A percentile compares a stretch with the other conserved stretches of the same genome.
Conservation (phyloP, 805 yeast genomes). For the Candida vaughaniae region DNA sequence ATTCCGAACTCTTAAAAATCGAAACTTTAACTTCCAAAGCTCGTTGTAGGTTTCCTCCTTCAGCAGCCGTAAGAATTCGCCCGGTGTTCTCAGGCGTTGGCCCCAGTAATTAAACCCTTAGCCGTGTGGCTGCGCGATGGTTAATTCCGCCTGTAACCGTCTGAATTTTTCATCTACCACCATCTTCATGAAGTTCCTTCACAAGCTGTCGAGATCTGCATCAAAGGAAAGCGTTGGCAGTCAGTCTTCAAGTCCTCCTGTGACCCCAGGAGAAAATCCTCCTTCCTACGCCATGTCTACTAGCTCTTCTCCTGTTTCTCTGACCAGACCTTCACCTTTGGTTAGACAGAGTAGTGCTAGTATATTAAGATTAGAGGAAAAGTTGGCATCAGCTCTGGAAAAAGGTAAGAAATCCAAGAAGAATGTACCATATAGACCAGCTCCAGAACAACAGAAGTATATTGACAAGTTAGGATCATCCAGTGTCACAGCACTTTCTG, state of each 20-base stretch:
- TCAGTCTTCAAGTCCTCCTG: neutral
- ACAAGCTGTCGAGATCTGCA: neutral
- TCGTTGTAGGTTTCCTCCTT: too few species aligned
- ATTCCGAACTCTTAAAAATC: too few species aligned
- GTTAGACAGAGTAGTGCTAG: slow-evolving; percentile 12
- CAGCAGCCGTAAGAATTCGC: too few species aligned
- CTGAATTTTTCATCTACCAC: neutral
- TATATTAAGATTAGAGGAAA: slow-evolving; percentile 4
- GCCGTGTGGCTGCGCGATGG: too few species aligned
- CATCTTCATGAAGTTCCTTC: neutral
- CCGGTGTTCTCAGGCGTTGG: too few species aligned
- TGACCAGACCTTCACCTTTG: slow-evolving; percentile 8
- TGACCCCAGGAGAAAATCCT: slow-evolving; percentile 7
- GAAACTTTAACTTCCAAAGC: too few species aligned
- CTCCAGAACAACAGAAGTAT: slow-evolving; percentile 34
- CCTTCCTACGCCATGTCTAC: slow-evolving; percentile 11
- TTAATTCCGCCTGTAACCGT: slow-evolving; percentile 1
- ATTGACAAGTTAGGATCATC: slow-evolving; percentile 24
- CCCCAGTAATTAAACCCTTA: too few species aligned
- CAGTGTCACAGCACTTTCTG: slow-evolving; percentile 18
- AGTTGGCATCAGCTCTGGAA: neutral
- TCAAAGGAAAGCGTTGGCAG: neutral
- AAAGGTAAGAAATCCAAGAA: slow-evolving; percentile 7
- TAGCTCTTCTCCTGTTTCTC: neutral
- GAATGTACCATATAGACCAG: slow-evolving; percentile 33